Evolutionary conservation across 805 yeast species (phyloP), one percentile per base, ranked within the genome.

Genomic region (Zygotorulaspora florentina): DNA sequence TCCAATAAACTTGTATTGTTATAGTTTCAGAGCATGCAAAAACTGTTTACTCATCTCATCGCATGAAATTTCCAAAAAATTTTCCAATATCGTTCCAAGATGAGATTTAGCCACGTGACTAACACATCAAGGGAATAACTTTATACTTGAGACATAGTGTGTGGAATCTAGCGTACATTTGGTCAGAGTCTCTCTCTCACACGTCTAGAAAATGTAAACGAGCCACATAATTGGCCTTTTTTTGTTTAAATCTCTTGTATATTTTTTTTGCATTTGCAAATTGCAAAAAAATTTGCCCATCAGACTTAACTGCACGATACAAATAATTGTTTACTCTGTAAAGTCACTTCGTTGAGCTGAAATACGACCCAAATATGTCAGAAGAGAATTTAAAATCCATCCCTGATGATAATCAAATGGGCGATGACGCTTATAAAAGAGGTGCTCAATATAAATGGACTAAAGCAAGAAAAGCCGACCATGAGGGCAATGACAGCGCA

Each of bases 361-460:
- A 5, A 20, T 20, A 20, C 4, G 15, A 29, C 15, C 29, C 23
- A 26, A 40, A 27, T 25, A 58, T 56, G 59, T 48, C 59, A 27
- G 52, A 50, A 34, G 58, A 53, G 13, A 54, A 53, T 46, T 37
- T 57, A 47, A 54, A 56, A 45, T 57, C 64, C 23, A 61, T 40
- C n/a, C 57, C 57, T 42, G 64, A 52, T 23, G 58, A 65, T 55
- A 71, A 62, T 54, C 66, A 69, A 48, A 67, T 65, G 58, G 68
- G 66, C 56, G 71, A 67, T 25, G 64, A 67, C 20, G 65, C 62
- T 54, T 65, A 67, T 57, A 68, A 73, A 48, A 64, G 76, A 50
- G 74, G 72, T 45, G 71, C 69, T 52, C 68, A 67, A 40, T 43
- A 63, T 49, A 71, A 73, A 37, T 48, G 56, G 57, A 60, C 63